Percentiles rank a stretch among this genome's conserved stretches.
phyloP scores from a whole-genome alignment of 192 early-diverging fungal genomes.

The Oehlia diaphana region DNA sequence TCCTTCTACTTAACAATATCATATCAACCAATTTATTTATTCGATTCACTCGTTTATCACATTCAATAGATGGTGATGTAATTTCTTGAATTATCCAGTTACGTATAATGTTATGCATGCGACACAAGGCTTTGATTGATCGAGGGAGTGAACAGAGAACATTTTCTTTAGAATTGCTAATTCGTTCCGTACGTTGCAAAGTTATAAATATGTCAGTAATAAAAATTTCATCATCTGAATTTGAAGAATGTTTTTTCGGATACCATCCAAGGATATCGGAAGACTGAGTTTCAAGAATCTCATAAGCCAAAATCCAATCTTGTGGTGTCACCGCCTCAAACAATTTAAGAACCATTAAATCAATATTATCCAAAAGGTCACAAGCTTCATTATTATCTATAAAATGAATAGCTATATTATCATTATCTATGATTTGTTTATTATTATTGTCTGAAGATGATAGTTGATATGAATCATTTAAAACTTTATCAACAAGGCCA shows the following conservation, averaged over 20 bases:
- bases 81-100: slow-evolving; percentile 69
- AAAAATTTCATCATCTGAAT: slow-evolving; percentile 58
- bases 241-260: slow-evolving; percentile 30
- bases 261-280: slow-evolving; percentile 49
- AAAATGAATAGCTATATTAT: neutral
- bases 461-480: neutral
- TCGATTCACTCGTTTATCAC: slow-evolving; percentile 51
- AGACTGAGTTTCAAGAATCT: slow-evolving; percentile 50
- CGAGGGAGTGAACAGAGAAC: slow-evolving; percentile 61
- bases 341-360: slow-evolving; percentile 33
- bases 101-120: slow-evolving; percentile 66
- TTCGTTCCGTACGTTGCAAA: slow-evolving; percentile 50
- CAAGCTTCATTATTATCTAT: neutral
- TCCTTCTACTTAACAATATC: slow-evolving; percentile 51
- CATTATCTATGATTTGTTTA: neutral
- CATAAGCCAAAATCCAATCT: slow-evolving; percentile 53
- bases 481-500: neutral
- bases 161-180: slow-evolving; percentile 50
- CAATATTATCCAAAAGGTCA: slow-evolving; percentile 24
- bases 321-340: slow-evolving; percentile 40
- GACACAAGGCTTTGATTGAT: slow-evolving; percentile 64
- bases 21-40: slow-evolving; percentile 64
- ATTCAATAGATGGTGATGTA: slow-evolving; percentile 44
- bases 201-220: slow-evolving; percentile 67
- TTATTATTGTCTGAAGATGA: neutral